These are phyloP conservation scores for Botrytis elliptica DNA, from an alignment of 2,329 filamentous ascomycete species.

Conservation along the genomic window DNA sequence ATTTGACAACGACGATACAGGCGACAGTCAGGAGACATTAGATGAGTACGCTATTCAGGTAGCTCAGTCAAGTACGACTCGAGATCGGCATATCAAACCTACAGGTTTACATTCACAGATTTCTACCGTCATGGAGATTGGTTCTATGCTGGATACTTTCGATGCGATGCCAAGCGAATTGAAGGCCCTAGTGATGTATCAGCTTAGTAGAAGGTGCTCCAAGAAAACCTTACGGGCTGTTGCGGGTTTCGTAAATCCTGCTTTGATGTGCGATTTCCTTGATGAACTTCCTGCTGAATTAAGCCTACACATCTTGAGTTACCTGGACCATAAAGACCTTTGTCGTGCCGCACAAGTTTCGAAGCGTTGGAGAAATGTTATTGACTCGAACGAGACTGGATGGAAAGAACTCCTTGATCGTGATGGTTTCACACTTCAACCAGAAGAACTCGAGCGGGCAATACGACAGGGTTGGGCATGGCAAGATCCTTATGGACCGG, in stretches of 20 bases:
- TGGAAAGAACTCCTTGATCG: slow-evolving; percentile 91
- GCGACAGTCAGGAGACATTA: slow-evolving; percentile 33
- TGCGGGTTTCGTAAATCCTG: slow-evolving; percentile 87
- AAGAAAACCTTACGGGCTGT: slow-evolving; percentile 87
- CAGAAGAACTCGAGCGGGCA: slow-evolving; percentile 80
- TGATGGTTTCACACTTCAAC: slow-evolving; percentile 76
- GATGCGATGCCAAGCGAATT: slow-evolving; percentile 87
- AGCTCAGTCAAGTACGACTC: slow-evolving; percentile 44
- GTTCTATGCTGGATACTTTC: slow-evolving; percentile 82
- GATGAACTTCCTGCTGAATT: slow-evolving; percentile 81
- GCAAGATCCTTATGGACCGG: slow-evolving; percentile 77
- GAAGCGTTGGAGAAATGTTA: slow-evolving; percentile 85
- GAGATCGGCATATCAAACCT: slow-evolving; percentile 31
- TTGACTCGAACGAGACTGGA: slow-evolving; percentile 89
- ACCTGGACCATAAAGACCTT: slow-evolving; percentile 80
- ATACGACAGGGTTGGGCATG: slow-evolving; percentile 95
- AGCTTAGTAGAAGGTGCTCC: slow-evolving; percentile 83
- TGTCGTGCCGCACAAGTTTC: slow-evolving; percentile 91
- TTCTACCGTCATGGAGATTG: slow-evolving; percentile 69
- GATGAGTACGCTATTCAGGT: slow-evolving; percentile 26
- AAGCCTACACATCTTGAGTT: slow-evolving; percentile 81
- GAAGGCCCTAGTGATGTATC: slow-evolving; percentile 96
- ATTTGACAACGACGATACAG: slow-evolving; percentile 45
- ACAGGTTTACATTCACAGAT: slow-evolving; percentile 30
- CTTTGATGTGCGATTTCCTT: slow-evolving; percentile 91